A percentile compares a stretch with the other conserved stretches of the same genome.
These are phyloP conservation scores for Salicornia ramosissima DNA, from an alignment of 148 eudicot genomes.

Conservation along the genomic window DNA sequence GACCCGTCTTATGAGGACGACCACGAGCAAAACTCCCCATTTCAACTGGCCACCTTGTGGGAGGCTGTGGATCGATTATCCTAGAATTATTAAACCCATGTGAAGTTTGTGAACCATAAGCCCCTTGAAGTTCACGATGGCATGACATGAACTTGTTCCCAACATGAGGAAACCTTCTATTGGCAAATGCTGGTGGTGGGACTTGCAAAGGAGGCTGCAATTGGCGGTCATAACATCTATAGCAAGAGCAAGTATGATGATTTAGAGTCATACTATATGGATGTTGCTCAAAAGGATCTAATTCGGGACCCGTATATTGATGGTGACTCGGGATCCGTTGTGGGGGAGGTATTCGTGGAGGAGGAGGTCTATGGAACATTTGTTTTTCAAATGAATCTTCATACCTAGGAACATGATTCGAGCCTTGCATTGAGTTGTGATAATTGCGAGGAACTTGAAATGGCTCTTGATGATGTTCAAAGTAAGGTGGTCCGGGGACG, in stretches of 20 bases:
- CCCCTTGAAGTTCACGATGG: constrained; percentile 33
- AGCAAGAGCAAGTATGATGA: constrained; percentile 63
- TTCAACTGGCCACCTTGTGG: constrained; percentile 48
- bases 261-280: constrained; percentile 35
- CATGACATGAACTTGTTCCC: constrained; percentile 34
- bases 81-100: constrained; percentile 40
- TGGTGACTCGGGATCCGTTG: constrained; percentile 35
- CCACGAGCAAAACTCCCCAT: constrained; percentile 32
- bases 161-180: constrained; percentile 39
- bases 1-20: constrained; percentile 46
- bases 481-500: constrained; percentile 34
- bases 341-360: constrained; percentile 39
- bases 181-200: constrained; percentile 36
- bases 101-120: constrained; percentile 34
- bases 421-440: constrained; percentile 32
- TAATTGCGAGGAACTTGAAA: constrained; percentile 32
- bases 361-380: constrained; percentile 41
- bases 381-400: constrained; percentile 50
- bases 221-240: constrained; percentile 53
- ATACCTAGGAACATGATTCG: constrained; percentile 37
- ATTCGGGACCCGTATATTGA: constrained; percentile 37
- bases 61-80: constrained; percentile 32
- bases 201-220: constrained; percentile 32
- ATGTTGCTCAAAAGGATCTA: constrained; percentile 44
- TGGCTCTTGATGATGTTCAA: constrained; percentile 43